These are phyloP conservation scores for Stromatinia cepivora DNA, from an alignment of 2,329 filamentous ascomycete genomes.

Conservation along the genomic window DNA sequence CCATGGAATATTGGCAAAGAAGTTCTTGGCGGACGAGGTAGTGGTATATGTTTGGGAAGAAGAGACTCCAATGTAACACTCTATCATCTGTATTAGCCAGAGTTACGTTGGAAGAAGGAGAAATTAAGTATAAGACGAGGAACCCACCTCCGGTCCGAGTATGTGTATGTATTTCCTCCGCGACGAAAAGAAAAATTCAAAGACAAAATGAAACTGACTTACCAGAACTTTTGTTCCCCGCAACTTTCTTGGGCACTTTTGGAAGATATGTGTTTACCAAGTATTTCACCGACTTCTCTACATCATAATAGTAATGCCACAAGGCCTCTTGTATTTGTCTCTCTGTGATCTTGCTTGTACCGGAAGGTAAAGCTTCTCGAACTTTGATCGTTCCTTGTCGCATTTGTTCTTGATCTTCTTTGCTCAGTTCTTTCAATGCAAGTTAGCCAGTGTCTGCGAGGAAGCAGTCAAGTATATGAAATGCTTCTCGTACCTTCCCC, in stretches of 20 bases:
- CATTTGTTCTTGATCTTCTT: constrained; percentile 54
- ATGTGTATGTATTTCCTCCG: constrained; percentile 9
- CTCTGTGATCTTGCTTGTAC: constrained; percentile 54
- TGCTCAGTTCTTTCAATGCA: constrained; percentile 36
- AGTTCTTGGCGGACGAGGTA: constrained; percentile 53
- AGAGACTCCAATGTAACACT: constrained; percentile 19
- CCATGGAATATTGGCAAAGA: constrained; percentile 88
- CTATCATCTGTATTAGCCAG: constrained; percentile 5
- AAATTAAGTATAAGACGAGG: constrained; percentile 23
- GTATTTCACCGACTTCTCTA: constrained; percentile 81
- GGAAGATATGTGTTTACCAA: constrained; percentile 58
- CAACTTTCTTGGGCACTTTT: constrained; percentile 35
- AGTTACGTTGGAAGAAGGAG: background rate
- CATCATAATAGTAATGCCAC: constrained; percentile 95
- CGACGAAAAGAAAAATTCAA: constrained; percentile 8
- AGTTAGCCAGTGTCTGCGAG: constrained; percentile 1
- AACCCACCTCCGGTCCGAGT: constrained; percentile 35
- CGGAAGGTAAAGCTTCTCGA: constrained; percentile 61
- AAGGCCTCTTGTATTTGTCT: constrained; percentile 83
- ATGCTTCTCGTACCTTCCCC: constrained; percentile 31
- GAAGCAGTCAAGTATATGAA: background rate
- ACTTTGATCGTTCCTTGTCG: constrained; percentile 66
- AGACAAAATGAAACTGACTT: constrained; percentile 34
- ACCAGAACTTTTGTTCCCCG: constrained; percentile 42
- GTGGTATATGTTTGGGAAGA: constrained; percentile 25